Evolutionary conservation across 495 filamentous ascomycete species (phyloP).

Genomic region (Aspergillus diversus): DNA sequence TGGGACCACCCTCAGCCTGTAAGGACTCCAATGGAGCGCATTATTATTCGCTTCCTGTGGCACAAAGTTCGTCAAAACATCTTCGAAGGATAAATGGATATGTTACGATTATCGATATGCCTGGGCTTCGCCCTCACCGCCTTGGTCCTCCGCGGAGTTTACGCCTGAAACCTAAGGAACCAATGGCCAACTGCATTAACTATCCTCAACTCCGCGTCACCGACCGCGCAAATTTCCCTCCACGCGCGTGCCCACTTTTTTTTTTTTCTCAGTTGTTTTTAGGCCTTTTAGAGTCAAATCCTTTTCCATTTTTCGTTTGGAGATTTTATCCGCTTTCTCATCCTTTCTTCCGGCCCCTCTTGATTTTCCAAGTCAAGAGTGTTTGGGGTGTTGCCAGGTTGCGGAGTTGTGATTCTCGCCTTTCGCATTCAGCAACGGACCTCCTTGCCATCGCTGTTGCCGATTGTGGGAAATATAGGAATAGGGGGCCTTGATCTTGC

Average conservation of each 20-base stretch:
- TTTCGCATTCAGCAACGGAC: slow-evolving; percentile 21
- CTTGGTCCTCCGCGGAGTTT: slow-evolving; percentile 8
- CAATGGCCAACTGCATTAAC: slow-evolving; percentile 14
- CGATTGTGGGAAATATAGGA: neutral
- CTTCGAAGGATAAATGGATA: too few relatives aligned
- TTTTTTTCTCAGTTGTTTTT: neutral
- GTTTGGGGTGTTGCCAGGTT: neutral
- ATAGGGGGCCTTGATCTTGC: neutral
- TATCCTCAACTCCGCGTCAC: slow-evolving; percentile 31
- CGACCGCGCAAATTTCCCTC: slow-evolving; percentile 26
- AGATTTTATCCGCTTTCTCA: neutral
- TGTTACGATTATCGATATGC: too few relatives aligned
- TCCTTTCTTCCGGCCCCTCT: neutral
- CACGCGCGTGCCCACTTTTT: slow-evolving; percentile 9
- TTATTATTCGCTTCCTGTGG: neutral
- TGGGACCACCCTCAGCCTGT: too few relatives aligned
- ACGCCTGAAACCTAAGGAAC: slow-evolving; percentile 14
- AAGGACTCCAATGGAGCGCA: neutral
- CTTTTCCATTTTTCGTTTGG: neutral
- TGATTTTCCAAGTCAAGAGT: neutral
- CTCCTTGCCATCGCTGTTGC: slow-evolving; percentile 9
- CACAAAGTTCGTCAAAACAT: neutral
- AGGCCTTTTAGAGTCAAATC: neutral
- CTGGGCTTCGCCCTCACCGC: slow-evolving; percentile 24
- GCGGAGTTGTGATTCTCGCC: slow-evolving; percentile 14